Percentiles rank a stretch among this genome's conserved stretches.
These are phyloP conservation scores for Rauvolfia tetraphylla DNA, from an alignment of 257 asterid genomes.

Conservation along the genomic window DNA sequence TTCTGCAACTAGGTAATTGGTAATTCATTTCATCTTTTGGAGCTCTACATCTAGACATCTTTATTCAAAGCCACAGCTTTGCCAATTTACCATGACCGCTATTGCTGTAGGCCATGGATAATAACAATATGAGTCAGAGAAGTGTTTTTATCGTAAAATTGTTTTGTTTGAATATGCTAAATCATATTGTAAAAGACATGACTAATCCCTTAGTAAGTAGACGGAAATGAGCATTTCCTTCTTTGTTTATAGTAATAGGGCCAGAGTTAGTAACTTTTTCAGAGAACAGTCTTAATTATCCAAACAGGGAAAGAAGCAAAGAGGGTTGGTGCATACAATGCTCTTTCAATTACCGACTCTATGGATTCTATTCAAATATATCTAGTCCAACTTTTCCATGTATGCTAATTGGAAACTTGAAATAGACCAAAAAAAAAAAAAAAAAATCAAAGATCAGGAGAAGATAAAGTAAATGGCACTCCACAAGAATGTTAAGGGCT, in stretches of 20 bases:
- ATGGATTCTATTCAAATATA: too few relatives aligned
- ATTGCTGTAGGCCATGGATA: neutral
- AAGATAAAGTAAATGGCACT: neutral
- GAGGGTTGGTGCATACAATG: neutral
- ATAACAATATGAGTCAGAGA: neutral
- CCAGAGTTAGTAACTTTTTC: neutral
- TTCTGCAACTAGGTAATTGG: slow-evolving; percentile 85
- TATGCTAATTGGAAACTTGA: neutral
- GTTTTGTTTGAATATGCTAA: neutral
- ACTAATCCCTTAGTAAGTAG: neutral
- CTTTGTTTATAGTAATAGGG: neutral
- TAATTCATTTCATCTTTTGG: slow-evolving; percentile 8
- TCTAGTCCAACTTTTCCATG: too few relatives aligned
- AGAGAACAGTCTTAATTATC: neutral
- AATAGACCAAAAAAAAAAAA: neutral
- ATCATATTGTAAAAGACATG: neutral
- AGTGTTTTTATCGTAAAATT: neutral
- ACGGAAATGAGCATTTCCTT: neutral
- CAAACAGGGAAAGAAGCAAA: neutral
- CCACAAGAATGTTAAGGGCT: neutral
- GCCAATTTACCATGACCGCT: neutral
- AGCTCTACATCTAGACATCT: neutral
- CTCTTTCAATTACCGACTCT: neutral
- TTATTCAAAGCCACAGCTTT: neutral
- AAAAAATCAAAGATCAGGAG: neutral